Evolutionary conservation across 2,329 filamentous ascomycete species (phyloP).

Genomic region (Pestalotiopsis sp.): DNA sequence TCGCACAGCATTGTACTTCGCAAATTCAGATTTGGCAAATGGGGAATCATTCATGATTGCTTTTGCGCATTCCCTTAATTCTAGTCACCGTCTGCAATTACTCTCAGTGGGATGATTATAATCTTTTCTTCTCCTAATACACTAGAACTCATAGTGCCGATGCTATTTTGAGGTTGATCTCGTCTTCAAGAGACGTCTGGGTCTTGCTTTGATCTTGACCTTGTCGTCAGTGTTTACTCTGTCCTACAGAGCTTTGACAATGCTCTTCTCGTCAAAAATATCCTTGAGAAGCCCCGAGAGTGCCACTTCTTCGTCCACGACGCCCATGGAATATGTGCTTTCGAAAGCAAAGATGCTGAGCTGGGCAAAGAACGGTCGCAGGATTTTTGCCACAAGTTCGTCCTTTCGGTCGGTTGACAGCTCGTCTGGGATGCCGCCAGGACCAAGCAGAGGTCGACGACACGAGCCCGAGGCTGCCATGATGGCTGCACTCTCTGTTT

Average conservation of each 20-base stretch:
- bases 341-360: slow-evolving; percentile 94
- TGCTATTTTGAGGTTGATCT: not conserved
- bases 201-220: not conserved
- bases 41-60: not conserved
- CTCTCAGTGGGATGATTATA: not conserved
- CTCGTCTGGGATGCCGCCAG: slow-evolving; percentile 58
- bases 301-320: slow-evolving; percentile 68
- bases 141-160: not conserved
- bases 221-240: not conserved
- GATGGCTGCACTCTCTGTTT: slow-evolving; percentile 18
- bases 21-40: not conserved
- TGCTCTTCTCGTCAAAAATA: slow-evolving; percentile 77
- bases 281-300: slow-evolving; percentile 68
- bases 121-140: not conserved
- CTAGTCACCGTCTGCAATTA: not conserved
- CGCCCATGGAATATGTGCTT: slow-evolving; percentile 83
- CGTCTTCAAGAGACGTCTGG: not conserved
- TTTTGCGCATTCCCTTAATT: not conserved
- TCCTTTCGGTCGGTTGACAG: slow-evolving; percentile 62
- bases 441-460: slow-evolving; percentile 53
- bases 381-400: slow-evolving; percentile 74
- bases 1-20: not conserved
- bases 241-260: slow-evolving; percentile 60
- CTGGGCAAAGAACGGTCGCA: slow-evolving; percentile 88
- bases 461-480: slow-evolving; percentile 20